A percentile compares a stretch with the other conserved stretches of the same genome.
Evolutionary conservation across 306 rosid genomes (phyloP).

Genomic region (Abrus pulchellus): DNA sequence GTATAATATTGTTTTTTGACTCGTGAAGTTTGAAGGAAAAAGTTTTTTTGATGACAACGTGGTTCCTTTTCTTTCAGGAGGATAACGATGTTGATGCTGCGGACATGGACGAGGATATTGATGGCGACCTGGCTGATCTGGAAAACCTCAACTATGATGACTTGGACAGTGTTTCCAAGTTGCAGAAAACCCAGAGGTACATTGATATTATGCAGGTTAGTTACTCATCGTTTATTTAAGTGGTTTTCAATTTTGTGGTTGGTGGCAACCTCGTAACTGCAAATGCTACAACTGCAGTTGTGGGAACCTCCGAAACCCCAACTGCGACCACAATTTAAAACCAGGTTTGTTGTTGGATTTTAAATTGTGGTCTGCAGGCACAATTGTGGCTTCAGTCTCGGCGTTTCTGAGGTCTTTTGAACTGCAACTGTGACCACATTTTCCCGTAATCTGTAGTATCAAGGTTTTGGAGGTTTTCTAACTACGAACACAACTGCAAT

Average conservation of each 20-base stretch:
- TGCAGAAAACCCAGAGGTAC: slow-evolving; percentile 88
- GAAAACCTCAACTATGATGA: slow-evolving; percentile 92
- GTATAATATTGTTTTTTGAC: slow-evolving; percentile 37
- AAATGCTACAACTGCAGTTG: neutral
- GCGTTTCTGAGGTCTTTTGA: too few species aligned
- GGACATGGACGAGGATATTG: slow-evolving; percentile 93
- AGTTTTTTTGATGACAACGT: neutral
- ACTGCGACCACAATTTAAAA: neutral
- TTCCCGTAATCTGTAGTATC: too few species aligned
- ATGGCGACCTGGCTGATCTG: slow-evolving; percentile 88
- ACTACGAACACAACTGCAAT: too few species aligned
- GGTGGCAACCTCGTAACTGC: neutral
- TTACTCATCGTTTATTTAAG: slow-evolving; percentile 1
- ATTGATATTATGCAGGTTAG: slow-evolving; percentile 81
- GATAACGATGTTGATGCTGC: slow-evolving; percentile 69
- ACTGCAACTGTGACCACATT: too few species aligned
- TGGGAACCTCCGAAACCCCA: neutral
- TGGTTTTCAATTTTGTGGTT: neutral
- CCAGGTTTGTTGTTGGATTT: neutral
- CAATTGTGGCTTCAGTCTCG: too few species aligned
- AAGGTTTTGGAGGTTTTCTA: too few species aligned
- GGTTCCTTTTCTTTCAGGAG: slow-evolving; percentile 53
- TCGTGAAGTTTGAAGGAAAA: slow-evolving; percentile 15
- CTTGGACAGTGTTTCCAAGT: slow-evolving; percentile 91
- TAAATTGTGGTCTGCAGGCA: too few species aligned